Conservation (phyloP, 306 rosid species). For the Begonia masoniana region DNA sequence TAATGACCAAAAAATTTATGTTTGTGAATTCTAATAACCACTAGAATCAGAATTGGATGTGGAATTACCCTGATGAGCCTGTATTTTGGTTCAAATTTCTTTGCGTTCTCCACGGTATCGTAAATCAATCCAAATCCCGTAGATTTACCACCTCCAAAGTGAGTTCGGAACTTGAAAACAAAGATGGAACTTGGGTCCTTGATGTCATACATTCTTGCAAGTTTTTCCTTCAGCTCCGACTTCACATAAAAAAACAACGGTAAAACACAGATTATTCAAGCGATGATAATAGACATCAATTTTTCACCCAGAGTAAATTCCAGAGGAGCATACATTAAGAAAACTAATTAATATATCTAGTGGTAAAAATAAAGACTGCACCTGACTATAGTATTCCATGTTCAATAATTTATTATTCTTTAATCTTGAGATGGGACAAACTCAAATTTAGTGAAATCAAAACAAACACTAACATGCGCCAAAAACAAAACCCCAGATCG, state of each 20-base stretch:
- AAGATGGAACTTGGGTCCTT: constrained; percentile 74
- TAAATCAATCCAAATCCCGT: constrained; percentile 92
- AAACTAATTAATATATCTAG: neutral
- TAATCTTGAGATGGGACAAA: too few species aligned
- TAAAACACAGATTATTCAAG: neutral
- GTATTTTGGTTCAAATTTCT: constrained; percentile 89
- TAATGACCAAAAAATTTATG: too few species aligned
- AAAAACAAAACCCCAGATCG: too few species aligned
- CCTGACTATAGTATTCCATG: too few species aligned
- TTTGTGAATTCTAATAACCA: neutral
- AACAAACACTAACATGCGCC: too few species aligned
- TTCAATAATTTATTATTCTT: too few species aligned
- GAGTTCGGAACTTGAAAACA: constrained; percentile 79
- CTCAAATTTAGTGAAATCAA: too few species aligned
- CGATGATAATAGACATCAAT: neutral
- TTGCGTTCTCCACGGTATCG: constrained; percentile 76
- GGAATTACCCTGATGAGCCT: constrained; percentile 79
- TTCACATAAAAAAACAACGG: constrained; percentile 3
- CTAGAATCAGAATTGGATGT: neutral
- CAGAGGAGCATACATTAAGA: neutral
- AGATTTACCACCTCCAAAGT: constrained; percentile 96
- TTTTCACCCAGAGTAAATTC: neutral
- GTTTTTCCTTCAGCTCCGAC: constrained; percentile 94
- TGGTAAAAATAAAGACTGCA: too few species aligned
- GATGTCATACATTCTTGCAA: constrained; percentile 59